Evolutionary conservation across 192 early-diverging fungal genomes (phyloP), one percentile per base, ranked within the genome.

Genomic region (Coemansia sp.): DNA sequence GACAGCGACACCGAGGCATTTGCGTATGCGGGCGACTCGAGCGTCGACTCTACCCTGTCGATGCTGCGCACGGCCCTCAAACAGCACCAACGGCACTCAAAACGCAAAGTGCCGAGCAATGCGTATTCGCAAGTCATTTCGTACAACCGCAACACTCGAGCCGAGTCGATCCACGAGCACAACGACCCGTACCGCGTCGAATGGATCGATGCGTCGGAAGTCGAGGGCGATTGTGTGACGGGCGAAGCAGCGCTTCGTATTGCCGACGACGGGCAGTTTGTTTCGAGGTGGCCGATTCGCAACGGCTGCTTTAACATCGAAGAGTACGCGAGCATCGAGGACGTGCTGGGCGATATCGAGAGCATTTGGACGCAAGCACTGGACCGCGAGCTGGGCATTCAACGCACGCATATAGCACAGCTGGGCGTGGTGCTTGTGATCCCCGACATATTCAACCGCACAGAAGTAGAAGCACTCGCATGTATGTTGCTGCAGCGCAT

Each of bases 131-230:
- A 91, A 55, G 90, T 93, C 1, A 58, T 82, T 8, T 84, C 85
- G 2, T 94, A 87, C 76, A 96, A 96, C 58, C 67, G 74, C 11
- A 81, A 87, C 37, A 71, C 86, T 12, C 58, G 52, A 23, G 82
- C 86, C 5, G 90, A 92, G 57, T 76, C 61, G 0, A 93, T 95
- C 70, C 76, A 84, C 18, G 92, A 94, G 70, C 91, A 94, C 65
- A 96, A 96, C 67, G 94, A 96, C 62, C 93, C 93, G 5, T 92
- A 90, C 68, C 87, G 89, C 56, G 86, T 94, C 17, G 94, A 96
- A 38, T 96, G 93, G 93, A 87, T 88, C 0, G 28, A 26, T 26
- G 25, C 25, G 25, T 26, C 44, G 24, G 65, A 86, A 0, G 61
- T 83, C 0, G 64, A 68, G n/a, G 82, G 55, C 11, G 83, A 87